Conservation (phyloP, 2,329 filamentous ascomycete genomes). For the Exophiala lecanii-corni region DNA sequence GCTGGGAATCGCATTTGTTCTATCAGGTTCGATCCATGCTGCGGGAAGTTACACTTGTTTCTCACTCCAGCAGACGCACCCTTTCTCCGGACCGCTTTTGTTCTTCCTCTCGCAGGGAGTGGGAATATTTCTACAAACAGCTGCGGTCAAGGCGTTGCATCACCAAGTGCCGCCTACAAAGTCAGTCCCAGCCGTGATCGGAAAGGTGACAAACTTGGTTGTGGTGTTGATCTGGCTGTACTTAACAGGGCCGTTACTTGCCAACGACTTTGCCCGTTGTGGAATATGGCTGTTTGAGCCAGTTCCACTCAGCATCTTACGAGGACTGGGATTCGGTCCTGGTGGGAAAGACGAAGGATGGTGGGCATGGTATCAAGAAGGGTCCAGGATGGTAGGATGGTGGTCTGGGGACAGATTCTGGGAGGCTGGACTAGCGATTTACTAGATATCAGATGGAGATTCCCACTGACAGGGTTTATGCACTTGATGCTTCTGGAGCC, state of each 20-base stretch:
- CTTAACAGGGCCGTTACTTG: slow-evolving; percentile 59
- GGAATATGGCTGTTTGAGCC: slow-evolving; percentile 80
- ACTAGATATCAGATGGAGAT: slow-evolving; percentile 2
- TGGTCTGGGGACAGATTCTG: slow-evolving; percentile 25
- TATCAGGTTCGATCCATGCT: slow-evolving; percentile 67
- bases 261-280: slow-evolving; percentile 68
- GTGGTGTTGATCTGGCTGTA: slow-evolving; percentile 66
- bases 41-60: slow-evolving; percentile 64
- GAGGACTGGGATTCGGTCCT: slow-evolving; percentile 60
- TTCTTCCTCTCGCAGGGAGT: slow-evolving; percentile 71
- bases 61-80: slow-evolving; percentile 49
- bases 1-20: slow-evolving; percentile 55
- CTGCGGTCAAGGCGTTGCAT: slow-evolving; percentile 30
- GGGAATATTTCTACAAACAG: slow-evolving; percentile 60
- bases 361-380: slow-evolving; percentile 57
- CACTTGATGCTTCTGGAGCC: no score
- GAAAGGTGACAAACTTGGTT: slow-evolving; percentile 55
- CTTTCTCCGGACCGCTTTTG: slow-evolving; percentile 48
- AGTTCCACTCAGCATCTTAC: slow-evolving; percentile 67
- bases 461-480: no score
- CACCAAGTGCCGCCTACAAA: slow-evolving; percentile 32
- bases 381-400: slow-evolving; percentile 21
- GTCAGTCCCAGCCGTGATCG: slow-evolving; percentile 43
- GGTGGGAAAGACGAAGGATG: slow-evolving; percentile 51
- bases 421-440: slow-evolving; percentile 27